phyloP scores from a whole-genome alignment of 75 land plant species.

The Selaginella moellendorffii region DNA sequence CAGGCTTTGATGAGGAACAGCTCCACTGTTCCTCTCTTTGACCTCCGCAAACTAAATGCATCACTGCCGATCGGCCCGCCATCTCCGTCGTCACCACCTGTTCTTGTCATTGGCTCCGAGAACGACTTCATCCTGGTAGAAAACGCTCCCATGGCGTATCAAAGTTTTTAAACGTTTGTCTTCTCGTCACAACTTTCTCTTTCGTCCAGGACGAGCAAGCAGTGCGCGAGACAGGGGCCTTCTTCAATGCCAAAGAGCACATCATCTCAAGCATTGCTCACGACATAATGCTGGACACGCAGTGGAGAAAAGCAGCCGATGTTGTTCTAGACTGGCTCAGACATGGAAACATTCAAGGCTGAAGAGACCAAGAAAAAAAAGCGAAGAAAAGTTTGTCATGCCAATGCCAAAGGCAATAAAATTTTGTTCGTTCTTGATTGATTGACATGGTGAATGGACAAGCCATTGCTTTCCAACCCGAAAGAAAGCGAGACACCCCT shows the following conservation, averaged over 20 bases:
- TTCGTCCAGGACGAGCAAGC: slow-evolving; percentile 55
- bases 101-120: slow-evolving; percentile 71
- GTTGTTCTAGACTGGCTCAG: slow-evolving; percentile 44
- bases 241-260: slow-evolving; percentile 39
- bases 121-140: slow-evolving; percentile 71
- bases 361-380: slow-evolving; percentile 53
- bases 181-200: not conserved
- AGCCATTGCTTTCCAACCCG: slow-evolving; percentile 78
- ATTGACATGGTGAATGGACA: too few relatives aligned
- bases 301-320: slow-evolving; percentile 63
- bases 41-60: slow-evolving; percentile 61
- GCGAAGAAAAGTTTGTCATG: slow-evolving; percentile 45
- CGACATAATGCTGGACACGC: slow-evolving; percentile 76
- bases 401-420: slow-evolving; percentile 34
- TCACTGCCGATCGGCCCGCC: slow-evolving; percentile 60
- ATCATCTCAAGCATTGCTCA: slow-evolving; percentile 59
- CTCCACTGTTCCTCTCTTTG: slow-evolving; percentile 64
- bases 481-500: too few relatives aligned
- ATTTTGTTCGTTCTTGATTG: too few relatives aligned
- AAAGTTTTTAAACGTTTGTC: not conserved
- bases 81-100: slow-evolving; percentile 21
- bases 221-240: slow-evolving; percentile 47
- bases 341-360: not conserved
- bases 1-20: slow-evolving; percentile 65
- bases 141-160: not conserved